Percentiles rank a stretch among this genome's conserved stretches.
phyloP scores from a whole-genome alignment of 306 rosid genomes.

The Gastrolobium bilobum region DNA sequence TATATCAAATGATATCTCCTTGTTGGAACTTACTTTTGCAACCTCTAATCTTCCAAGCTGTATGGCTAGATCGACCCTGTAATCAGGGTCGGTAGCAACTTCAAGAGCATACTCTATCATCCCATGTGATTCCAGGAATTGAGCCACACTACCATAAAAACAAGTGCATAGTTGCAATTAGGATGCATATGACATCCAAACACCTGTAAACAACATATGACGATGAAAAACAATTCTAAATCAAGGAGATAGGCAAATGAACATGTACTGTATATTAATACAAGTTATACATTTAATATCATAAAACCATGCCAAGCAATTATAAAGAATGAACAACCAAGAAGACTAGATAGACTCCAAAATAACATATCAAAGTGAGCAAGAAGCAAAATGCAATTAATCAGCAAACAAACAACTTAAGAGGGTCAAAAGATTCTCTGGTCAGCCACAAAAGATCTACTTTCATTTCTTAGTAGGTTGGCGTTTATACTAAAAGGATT shows the following conservation, averaged over 20 bases:
- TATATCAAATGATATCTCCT: conserved; percentile 29
- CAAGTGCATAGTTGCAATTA: conserved; percentile 42
- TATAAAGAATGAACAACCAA: conserved; percentile 11
- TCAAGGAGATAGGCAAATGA: conserved; percentile 2
- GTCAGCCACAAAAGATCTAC: conserved; percentile 27
- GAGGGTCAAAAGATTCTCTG: conserved; percentile 15
- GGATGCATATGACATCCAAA: conserved; percentile 25
- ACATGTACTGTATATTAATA: conserved; percentile 23
- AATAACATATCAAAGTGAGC: conserved; percentile 30
- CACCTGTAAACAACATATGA: conserved; percentile 14
- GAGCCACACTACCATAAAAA: conserved; percentile 83
- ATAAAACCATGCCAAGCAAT: conserved; percentile 24
- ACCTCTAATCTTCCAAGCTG: conserved; percentile 96
- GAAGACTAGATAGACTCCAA: conserved; percentile 2
- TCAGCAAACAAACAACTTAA: conserved; percentile 22
- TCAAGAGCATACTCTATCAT: conserved; percentile 99
- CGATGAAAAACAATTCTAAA: conserved; percentile 36
- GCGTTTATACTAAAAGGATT: conserved; percentile 16
- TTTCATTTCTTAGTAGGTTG: conserved; percentile 29
- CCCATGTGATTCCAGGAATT: conserved; percentile 96
- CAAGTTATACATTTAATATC: conserved; percentile 17
- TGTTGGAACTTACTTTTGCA: conserved; percentile 73
- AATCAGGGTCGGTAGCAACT: conserved; percentile 97
- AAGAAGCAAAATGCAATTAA: conserved; percentile 14
- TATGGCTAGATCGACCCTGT: conserved; percentile 94